These are phyloP conservation scores for Magnaporthiopsis poae DNA, from an alignment of 2,329 filamentous ascomycete species.

Conservation along the genomic window DNA sequence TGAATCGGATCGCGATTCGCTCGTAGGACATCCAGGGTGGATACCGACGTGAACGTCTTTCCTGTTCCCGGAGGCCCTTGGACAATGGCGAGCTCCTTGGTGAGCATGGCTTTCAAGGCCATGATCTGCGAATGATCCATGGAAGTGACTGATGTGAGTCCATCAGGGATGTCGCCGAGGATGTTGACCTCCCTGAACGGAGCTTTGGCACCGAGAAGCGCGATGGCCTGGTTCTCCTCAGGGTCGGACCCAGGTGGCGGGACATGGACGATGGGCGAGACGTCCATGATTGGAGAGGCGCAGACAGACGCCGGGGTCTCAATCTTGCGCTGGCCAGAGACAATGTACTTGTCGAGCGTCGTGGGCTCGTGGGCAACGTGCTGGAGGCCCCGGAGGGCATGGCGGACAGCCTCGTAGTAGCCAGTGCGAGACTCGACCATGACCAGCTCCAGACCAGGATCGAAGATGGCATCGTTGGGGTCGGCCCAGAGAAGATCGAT, in stretches of 20 bases:
- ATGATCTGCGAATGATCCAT: constrained; percentile 63
- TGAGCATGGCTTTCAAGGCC: constrained; percentile 61
- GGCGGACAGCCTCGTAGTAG: constrained; percentile 68
- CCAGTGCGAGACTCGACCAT: constrained; percentile 69
- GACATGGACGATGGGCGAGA: constrained; percentile 23
- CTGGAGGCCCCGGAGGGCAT: constrained; percentile 66
- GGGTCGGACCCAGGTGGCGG: constrained; percentile 12
- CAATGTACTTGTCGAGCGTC: constrained; percentile 51
- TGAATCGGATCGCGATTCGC: constrained; percentile 40
- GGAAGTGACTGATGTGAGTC: constrained; percentile 19
- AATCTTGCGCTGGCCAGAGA: constrained; percentile 31
- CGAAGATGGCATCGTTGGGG: constrained; percentile 49
- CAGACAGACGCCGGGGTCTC: constrained; percentile 22
- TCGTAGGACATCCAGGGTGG: constrained; percentile 57
- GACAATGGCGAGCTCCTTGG: constrained; percentile 61
- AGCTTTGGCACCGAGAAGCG: constrained; percentile 3
- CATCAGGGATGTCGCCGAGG: constrained; percentile 12
- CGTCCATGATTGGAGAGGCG: constrained; percentile 21
- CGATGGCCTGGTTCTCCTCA: neutral
- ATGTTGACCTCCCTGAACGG: constrained; percentile 15
- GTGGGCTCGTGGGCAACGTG: constrained; percentile 34
- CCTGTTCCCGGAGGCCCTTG: constrained; percentile 70
- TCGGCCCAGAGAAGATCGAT: constrained; percentile 67
- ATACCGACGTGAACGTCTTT: constrained; percentile 74
- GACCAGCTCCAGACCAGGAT: constrained; percentile 58